Percentiles rank a stretch among this genome's conserved stretches.
These are phyloP conservation scores for Penicillium paneum DNA, from an alignment of 2,329 filamentous ascomycete species.

Conservation along the genomic window DNA sequence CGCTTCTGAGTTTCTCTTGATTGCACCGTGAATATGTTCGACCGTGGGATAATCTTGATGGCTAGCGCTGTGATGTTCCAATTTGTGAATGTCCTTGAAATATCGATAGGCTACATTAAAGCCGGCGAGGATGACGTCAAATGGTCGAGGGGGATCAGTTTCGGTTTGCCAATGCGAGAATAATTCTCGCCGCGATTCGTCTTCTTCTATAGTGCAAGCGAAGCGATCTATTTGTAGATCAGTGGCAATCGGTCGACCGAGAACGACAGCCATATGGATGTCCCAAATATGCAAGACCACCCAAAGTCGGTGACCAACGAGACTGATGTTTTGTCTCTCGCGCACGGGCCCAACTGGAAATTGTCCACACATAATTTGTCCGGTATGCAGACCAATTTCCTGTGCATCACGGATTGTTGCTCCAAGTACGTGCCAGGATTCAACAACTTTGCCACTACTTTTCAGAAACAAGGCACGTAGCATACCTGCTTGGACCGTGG, in stretches of 20 bases:
- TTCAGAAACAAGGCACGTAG: conserved; percentile 21
- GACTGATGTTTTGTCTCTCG: not conserved
- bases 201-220: conserved; percentile 7
- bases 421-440: conserved; percentile 21
- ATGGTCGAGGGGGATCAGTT: no score
- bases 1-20: conserved; percentile 7
- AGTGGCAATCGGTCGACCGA: conserved; percentile 17
- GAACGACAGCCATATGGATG: conserved; percentile 21
- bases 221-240: conserved; percentile 12
- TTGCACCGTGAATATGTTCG: conserved; percentile 8
- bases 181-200: not conserved
- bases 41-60: conserved; percentile 7
- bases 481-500: conserved; percentile 15
- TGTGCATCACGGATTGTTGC: conserved; percentile 19
- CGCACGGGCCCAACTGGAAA: not conserved
- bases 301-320: conserved; percentile 13
- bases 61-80: no score
- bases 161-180: conserved; percentile 5
- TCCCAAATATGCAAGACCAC: conserved; percentile 22
- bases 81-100: no score
- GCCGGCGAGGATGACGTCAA: no score
- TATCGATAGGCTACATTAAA: no score
- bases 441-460: conserved; percentile 20
- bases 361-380: not conserved
- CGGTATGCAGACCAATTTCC: conserved; percentile 20